Conservation (phyloP, 2,329 filamentous ascomycete species). For the Sporothrix brunneoviolacea region DNA sequence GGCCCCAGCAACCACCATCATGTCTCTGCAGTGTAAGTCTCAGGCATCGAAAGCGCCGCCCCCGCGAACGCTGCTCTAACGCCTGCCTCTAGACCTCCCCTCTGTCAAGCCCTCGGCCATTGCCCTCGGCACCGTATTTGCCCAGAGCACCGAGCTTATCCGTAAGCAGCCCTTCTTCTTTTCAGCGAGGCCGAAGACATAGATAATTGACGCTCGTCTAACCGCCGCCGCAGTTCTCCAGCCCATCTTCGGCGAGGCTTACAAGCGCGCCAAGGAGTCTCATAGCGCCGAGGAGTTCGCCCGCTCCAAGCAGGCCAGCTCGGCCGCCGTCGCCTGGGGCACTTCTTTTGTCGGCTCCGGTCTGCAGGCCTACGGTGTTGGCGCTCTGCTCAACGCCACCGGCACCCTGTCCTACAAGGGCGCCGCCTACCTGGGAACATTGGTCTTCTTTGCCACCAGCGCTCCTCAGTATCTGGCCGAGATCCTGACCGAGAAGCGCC, state of each 20-base stretch:
- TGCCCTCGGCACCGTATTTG: constrained; percentile 92
- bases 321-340: constrained; percentile 82
- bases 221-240: constrained; percentile 53
- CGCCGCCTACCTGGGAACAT: constrained; percentile 80
- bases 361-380: constrained; percentile 83
- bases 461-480: constrained; percentile 86
- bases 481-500: constrained; percentile 84
- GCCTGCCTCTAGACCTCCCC: constrained; percentile 43
- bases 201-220: not conserved
- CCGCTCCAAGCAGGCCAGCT: constrained; percentile 84
- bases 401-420: constrained; percentile 96
- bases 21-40: constrained; percentile 55
- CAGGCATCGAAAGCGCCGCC: not conserved
- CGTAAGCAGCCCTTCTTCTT: constrained; percentile 24
- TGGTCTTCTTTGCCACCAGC: constrained; percentile 88
- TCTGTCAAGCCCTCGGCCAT: constrained; percentile 97
- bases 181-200: too few species aligned
- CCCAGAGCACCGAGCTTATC: constrained; percentile 82
- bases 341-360: constrained; percentile 84
- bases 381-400: constrained; percentile 87
- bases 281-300: constrained; percentile 97
- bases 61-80: not conserved
- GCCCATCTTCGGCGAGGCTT: constrained; percentile 89
- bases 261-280: constrained; percentile 82
- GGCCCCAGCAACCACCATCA: constrained; percentile 28